A percentile compares a stretch with the other conserved stretches of the same genome.
These are phyloP conservation scores for Starmerella sp. DNA, from an alignment of 805 yeast genomes.

Conservation along the genomic window DNA sequence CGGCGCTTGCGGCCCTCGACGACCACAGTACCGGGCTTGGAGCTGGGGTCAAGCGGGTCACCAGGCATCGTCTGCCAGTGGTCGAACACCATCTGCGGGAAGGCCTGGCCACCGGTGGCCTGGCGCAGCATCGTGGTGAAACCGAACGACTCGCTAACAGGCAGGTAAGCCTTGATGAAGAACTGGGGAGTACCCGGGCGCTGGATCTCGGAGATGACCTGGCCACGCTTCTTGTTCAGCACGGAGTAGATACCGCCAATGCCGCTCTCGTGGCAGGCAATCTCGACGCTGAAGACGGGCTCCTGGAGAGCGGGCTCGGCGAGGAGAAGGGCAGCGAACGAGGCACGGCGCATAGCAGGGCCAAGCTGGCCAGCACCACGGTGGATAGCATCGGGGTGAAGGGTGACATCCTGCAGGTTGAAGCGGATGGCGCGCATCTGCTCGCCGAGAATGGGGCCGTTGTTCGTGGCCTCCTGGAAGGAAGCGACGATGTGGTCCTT, in stretches of 20 bases:
- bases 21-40: slow-evolving; percentile 59
- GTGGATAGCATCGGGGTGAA: slow-evolving; percentile 99
- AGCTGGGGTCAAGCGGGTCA: slow-evolving; percentile 80
- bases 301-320: slow-evolving; percentile 99
- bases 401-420: slow-evolving; percentile 97
- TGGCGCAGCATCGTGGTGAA: slow-evolving; percentile 99
- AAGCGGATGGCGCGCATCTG: slow-evolving; percentile 89
- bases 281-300: slow-evolving; percentile 98
- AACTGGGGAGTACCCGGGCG: slow-evolving; percentile 99
- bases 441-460: slow-evolving; percentile 98
- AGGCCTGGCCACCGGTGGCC: slow-evolving; percentile 99
- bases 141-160: slow-evolving; percentile 99
- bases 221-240: slow-evolving; percentile 96
- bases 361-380: slow-evolving; percentile 99
- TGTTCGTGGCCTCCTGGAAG: slow-evolving; percentile 99
- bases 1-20: slow-evolving; percentile 77
- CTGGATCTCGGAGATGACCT: slow-evolving; percentile 97
- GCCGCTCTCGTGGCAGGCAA: slow-evolving; percentile 98
- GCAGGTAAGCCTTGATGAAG: slow-evolving; percentile 99
- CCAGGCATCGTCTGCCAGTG: slow-evolving; percentile 91
- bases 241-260: slow-evolving; percentile 99
- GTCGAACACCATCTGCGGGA: slow-evolving; percentile 99
- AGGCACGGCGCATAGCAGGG: slow-evolving; percentile 99
- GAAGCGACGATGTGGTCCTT: slow-evolving; percentile 99
- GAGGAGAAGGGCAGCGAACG: slow-evolving; percentile 94